phyloP scores from a whole-genome alignment of 1,139 yeast genomes.

The Dujonia santamariae region DNA sequence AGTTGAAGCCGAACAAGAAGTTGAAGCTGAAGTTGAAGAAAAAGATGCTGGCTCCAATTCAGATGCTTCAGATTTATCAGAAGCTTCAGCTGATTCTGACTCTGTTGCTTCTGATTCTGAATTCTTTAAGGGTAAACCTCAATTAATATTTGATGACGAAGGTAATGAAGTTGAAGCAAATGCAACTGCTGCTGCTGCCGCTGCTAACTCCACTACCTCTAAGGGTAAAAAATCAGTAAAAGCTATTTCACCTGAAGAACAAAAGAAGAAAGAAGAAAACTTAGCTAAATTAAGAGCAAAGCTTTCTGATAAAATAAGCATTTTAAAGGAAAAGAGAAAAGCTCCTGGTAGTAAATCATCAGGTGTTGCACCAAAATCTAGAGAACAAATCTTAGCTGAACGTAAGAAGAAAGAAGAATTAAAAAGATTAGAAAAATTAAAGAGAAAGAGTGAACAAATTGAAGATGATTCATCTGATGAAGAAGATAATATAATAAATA shows the following conservation, averaged over 20 bases:
- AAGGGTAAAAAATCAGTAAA: constrained; percentile 21
- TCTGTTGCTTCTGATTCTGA: constrained; percentile 7
- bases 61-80: constrained; percentile 12
- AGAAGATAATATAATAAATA: constrained; percentile 30
- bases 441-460: constrained; percentile 36
- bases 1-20: constrained; percentile 14
- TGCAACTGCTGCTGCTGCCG: constrained; percentile 1
- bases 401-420: constrained; percentile 42
- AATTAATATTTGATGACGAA: constrained; percentile 70
- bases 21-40: constrained; percentile 16
- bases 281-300: constrained; percentile 66
- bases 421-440: constrained; percentile 33
- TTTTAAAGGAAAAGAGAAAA: constrained; percentile 74
- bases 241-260: constrained; percentile 44
- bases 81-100: constrained; percentile 14
- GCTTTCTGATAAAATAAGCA: constrained; percentile 68
- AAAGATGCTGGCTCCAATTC: constrained; percentile 12
- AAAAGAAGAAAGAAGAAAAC: constrained; percentile 49
- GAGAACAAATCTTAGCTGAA: constrained; percentile 72
- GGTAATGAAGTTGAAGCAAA: constrained; percentile 55
- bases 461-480: constrained; percentile 35
- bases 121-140: constrained; percentile 34
- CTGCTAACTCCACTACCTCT: constrained; percentile 10
- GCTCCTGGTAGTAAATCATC: constrained; percentile 82
- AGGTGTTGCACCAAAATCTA: constrained; percentile 73